Evolutionary conservation across 805 yeast genomes (phyloP).

Genomic region (Candida insectalens): DNA sequence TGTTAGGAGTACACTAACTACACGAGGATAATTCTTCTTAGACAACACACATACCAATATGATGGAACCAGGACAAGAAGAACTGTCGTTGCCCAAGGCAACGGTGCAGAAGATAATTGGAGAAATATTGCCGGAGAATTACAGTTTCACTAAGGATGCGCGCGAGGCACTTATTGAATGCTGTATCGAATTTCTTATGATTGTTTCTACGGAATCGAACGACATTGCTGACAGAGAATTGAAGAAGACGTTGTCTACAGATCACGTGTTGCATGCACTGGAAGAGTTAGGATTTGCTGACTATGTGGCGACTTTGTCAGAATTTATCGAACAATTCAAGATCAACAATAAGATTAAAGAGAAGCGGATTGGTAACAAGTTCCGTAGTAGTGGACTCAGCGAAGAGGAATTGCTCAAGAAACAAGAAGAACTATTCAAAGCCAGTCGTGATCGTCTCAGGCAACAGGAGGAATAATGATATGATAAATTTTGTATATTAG

Average conservation of each 20-base stretch:
- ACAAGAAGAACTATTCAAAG: constrained; percentile 84
- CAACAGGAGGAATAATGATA: constrained; percentile 10
- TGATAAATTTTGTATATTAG: too few relatives aligned
- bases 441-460: constrained; percentile 25
- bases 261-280: constrained; percentile 86
- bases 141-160: constrained; percentile 85
- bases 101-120: constrained; percentile 92
- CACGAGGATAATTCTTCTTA: too few relatives aligned
- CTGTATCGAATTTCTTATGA: constrained; percentile 93
- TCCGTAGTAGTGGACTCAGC: constrained; percentile 82
- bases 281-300: constrained; percentile 80
- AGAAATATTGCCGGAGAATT: constrained; percentile 83
- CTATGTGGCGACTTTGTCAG: constrained; percentile 73
- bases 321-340: constrained; percentile 77
- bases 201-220: constrained; percentile 83
- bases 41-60: too few relatives aligned
- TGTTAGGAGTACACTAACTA: too few relatives aligned
- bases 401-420: constrained; percentile 89
- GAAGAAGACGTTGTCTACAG: constrained; percentile 93
- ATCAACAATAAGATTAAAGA: constrained; percentile 84
- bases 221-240: constrained; percentile 95
- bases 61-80: constrained; percentile 18
- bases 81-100: constrained; percentile 42
- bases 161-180: constrained; percentile 93
- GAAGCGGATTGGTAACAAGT: constrained; percentile 73